Evolutionary conservation across 495 filamentous ascomycete genomes (phyloP), one percentile per base, ranked within the genome.

Genomic region (Podospora fimiseda): DNA sequence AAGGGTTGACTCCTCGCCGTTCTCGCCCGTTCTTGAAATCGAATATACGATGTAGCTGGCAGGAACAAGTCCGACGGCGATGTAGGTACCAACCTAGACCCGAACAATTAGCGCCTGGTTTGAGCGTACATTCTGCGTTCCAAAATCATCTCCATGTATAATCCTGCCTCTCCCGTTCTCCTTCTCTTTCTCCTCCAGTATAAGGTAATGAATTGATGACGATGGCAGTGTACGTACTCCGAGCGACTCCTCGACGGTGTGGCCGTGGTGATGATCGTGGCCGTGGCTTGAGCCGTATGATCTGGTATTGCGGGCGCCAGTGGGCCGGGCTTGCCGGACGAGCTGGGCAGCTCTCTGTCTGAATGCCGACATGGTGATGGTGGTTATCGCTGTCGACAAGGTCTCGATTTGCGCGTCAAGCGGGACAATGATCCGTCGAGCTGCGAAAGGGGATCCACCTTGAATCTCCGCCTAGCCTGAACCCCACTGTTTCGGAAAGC

Each of bases 211-310:
- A 33, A 27, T 36, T 13, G 44, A 16, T n/a, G 1, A 22, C 24
- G 43, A 20, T n/a, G n/a, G 20, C 16, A 13, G 24, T 14, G 11
- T 41, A 64, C 74, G 24, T 73, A 77, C 74, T 40, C 73, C 73
- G 50, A 77, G 53, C 52, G 61, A 56, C 53, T 77, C 74, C 36
- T 67, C 58, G 3, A 70, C 74, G 40, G 65, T 59, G 57, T 73
- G 69, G 52, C 60, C 52, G 39, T 68, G 61, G 54, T 47, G 50
- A 47, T 70, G 58, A 51, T 56, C 61, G 55, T 56, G 58, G 24
- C 55, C 63, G 53, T 74, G 69, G 62, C 59, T 62, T 38, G 73
- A 75, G 39, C 69, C 71, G 55, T 77, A 77, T 16, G 69, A 65
- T 55, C 74, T 69, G 47, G 64, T 63, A 46, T 50, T 60, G 47